Evolutionary conservation across 2,329 filamentous ascomycete species (phyloP).

Genomic region (Penicillium oxalicum): DNA sequence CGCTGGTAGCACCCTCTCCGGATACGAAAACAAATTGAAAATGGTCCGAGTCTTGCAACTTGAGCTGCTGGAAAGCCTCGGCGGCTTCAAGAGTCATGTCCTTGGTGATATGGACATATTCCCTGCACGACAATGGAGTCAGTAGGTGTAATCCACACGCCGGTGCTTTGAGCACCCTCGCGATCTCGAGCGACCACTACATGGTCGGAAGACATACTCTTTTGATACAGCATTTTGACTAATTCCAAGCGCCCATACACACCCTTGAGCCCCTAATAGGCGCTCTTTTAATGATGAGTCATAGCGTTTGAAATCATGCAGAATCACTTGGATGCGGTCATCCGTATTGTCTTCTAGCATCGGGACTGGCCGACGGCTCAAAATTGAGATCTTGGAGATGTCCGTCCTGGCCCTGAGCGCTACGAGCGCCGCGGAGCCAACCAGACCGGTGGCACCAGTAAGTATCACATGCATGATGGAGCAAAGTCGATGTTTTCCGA

Average conservation of each 20-base stretch:
- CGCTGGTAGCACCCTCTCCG: constrained; percentile 39
- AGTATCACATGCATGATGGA: constrained; percentile 48
- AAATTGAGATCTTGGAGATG: constrained; percentile 51
- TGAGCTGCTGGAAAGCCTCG: constrained; percentile 50
- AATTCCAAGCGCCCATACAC: constrained; percentile 69
- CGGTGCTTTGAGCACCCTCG: constrained; percentile 8
- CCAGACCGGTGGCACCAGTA: constrained; percentile 62
- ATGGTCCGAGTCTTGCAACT: constrained; percentile 33
- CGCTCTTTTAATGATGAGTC: constrained; percentile 51
- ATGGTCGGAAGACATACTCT: constrained; percentile 41
- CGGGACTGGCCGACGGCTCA: constrained; percentile 59
- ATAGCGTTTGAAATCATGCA: constrained; percentile 64
- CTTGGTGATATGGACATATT: constrained; percentile 64
- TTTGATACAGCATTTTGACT: constrained; percentile 55
- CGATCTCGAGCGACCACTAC: background rate
- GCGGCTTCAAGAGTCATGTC: constrained; percentile 61
- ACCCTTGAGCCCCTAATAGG: constrained; percentile 59
- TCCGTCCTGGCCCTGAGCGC: constrained; percentile 47
- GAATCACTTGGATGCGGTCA: constrained; percentile 55
- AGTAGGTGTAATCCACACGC: too few relatives aligned
- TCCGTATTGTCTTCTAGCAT: constrained; percentile 48
- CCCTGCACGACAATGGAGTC: constrained; percentile 24
- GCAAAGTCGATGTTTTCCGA: too few relatives aligned
- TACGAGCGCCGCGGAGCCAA: constrained; percentile 57
- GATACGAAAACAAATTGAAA: constrained; percentile 70